Evolutionary conservation across 176 grass and related monocot genomes (phyloP), one percentile per base, ranked within the genome.

Genomic region (Rhipidocladum racemiflorum): DNA sequence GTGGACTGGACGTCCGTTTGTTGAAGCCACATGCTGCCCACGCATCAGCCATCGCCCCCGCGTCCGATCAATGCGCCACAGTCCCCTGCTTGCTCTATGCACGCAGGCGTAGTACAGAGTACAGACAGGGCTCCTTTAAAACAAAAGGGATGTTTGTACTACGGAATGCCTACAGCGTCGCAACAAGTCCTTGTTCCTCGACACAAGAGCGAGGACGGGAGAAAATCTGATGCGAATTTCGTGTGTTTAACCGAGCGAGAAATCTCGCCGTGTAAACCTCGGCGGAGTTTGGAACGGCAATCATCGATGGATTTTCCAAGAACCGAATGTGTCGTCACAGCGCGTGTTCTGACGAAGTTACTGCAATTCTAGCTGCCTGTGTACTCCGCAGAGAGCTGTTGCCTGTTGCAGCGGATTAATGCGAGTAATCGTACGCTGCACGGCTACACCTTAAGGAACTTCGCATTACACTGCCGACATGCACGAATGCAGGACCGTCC

Each of bases 1-100:
- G 24, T 29, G 44, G 68, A 72, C 76, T 29, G 44, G 68, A 72
- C 76, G 76, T 86, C 76, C 8, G 80, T 34, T 72, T 24, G 68
- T 16, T 51, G 34, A 64, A 24, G 76, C 46, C 5, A 65, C 55
- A 78, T 64, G 57, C 28, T 8, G 29, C 54, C 70, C 64, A 68
- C 43, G 61, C 50, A 16, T 32, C 43, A 29, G 57, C 50, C 74
- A 55, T 68, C 62, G 44, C 34, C 60, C 30, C 67, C 35, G 59
- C 75, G 0, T 32, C 84, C 21, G 56, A 86, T 85, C 55, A 64
- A 16, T 69, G 11, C 46, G 6, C 24, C 42, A 34, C 68, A 1
- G 62, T 18, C 28, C 59, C 20, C 80, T 32, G 55, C 56, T 53
- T 40, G 8, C 63, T 48, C 64, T 28, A 8, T 21, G n/a, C 21